Conservation (phyloP, 2,329 filamentous ascomycete species). For the Dactylellina sp. region DNA sequence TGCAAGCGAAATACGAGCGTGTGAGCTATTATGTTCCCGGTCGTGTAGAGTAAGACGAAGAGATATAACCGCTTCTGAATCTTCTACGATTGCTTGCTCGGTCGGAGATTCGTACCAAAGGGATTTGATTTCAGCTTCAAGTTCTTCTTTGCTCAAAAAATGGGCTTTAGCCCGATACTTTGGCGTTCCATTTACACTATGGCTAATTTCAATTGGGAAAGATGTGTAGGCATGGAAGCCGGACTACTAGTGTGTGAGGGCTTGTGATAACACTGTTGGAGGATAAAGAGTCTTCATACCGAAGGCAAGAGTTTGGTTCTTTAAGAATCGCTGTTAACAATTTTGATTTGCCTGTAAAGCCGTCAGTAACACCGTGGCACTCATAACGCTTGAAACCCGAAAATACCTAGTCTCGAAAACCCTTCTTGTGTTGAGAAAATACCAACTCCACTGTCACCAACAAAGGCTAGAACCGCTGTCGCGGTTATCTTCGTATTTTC, state of each 20-base stretch:
- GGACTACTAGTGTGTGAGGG: neutral
- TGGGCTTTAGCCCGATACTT: constrained; percentile 14
- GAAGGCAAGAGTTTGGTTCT: constrained; percentile 15
- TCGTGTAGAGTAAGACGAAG: too few species aligned
- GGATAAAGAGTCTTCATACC: neutral
- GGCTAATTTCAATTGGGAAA: constrained; percentile 18
- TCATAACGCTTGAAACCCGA: too few species aligned
- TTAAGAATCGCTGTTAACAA: constrained; percentile 11
- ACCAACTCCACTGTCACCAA: constrained; percentile 23
- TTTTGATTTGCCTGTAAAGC: constrained; percentile 20
- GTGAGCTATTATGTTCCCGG: too few species aligned
- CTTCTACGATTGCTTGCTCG: too few species aligned
- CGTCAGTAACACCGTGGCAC: too few species aligned
- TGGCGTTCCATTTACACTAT: neutral
- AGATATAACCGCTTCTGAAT: too few species aligned
- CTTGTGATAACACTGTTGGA: too few species aligned
- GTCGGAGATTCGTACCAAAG: constrained; percentile 3
- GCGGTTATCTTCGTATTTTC: constrained; percentile 12
- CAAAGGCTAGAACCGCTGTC: constrained; percentile 15
- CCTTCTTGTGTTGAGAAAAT: too few species aligned
- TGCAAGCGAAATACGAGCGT: too few species aligned
- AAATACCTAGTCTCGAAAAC: too few species aligned
- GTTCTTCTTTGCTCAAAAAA: constrained; percentile 9
- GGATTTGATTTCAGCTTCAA: constrained; percentile 13
- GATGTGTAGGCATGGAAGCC: constrained; percentile 14